These are phyloP conservation scores for Debaryomycetaceae sp. DNA, from an alignment of 1,139 yeast genomes.

Conservation along the genomic window DNA sequence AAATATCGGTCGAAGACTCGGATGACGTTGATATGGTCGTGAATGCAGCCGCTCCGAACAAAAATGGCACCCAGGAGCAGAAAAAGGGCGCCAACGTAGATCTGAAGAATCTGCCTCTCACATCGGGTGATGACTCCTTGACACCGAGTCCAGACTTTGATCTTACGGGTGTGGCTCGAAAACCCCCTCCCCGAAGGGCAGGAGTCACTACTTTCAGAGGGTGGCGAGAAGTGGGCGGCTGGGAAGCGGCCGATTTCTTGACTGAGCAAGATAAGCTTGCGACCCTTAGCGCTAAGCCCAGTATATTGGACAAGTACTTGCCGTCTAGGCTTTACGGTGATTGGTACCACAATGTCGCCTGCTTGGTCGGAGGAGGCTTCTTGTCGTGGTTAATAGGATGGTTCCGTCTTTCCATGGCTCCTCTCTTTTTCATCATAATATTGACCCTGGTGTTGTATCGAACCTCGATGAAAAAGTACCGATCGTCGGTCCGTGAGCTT, in stretches of 20 bases:
- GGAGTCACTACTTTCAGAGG: slow-evolving; percentile 68
- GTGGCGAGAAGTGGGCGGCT: slow-evolving; percentile 91
- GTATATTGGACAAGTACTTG: slow-evolving; percentile 59
- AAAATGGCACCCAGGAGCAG: not conserved
- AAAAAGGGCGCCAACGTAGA: not conserved
- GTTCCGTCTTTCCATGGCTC: slow-evolving; percentile 67
- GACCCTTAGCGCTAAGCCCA: slow-evolving; percentile 56
- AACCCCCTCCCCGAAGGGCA: slow-evolving; percentile 41
- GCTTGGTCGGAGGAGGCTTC: slow-evolving; percentile 52
- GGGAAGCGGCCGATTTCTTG: slow-evolving; percentile 58
- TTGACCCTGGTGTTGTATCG: slow-evolving; percentile 61
- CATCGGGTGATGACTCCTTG: slow-evolving; percentile 1
- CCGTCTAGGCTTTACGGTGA: slow-evolving; percentile 78
- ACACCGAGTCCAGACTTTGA: slow-evolving; percentile 15
- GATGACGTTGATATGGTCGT: slow-evolving; percentile 3
- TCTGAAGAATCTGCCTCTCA: not conserved
- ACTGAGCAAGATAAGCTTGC: slow-evolving; percentile 59
- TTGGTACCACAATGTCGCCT: slow-evolving; percentile 86
- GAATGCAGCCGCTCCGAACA: not conserved
- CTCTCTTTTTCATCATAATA: slow-evolving; percentile 62
- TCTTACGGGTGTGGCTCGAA: slow-evolving; percentile 19
- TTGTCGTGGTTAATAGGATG: slow-evolving; percentile 74
- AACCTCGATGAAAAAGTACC: slow-evolving; percentile 70
- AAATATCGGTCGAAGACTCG: slow-evolving; percentile 5
- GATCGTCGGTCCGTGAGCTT: slow-evolving; percentile 62